Percentiles rank a stretch among this genome's conserved stretches.
Conservation (phyloP, 108 stramenopile species). For the Pseudonitzschia delicatissima region DNA sequence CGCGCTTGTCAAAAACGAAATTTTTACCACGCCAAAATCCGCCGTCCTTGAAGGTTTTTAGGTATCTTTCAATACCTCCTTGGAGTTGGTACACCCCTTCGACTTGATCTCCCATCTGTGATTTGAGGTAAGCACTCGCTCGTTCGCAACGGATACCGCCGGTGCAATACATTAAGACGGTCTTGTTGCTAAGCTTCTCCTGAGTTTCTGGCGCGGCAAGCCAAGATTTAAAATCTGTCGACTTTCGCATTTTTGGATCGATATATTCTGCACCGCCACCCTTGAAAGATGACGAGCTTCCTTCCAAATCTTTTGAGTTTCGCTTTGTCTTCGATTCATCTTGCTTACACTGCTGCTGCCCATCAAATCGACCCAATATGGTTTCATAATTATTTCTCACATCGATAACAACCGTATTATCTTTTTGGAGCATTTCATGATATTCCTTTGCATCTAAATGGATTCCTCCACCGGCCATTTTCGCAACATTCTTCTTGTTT, state of each 20-base stretch:
- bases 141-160: slow-evolving; percentile 91
- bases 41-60: slow-evolving; percentile 82
- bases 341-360: slow-evolving; percentile 29
- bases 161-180: slow-evolving; percentile 88
- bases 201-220: slow-evolving; percentile 66
- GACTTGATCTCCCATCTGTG: slow-evolving; percentile 67
- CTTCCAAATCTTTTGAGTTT: background rate
- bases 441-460: slow-evolving; percentile 81
- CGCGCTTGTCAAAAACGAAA: slow-evolving; percentile 90
- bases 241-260: slow-evolving; percentile 88
- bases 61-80: slow-evolving; percentile 89
- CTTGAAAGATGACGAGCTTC: background rate
- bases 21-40: slow-evolving; percentile 90
- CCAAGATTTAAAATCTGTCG: slow-evolving; percentile 85
- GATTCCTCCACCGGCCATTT: slow-evolving; percentile 52
- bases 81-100: slow-evolving; percentile 86
- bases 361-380: slow-evolving; percentile 76
- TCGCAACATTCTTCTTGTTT: slow-evolving; percentile 15
- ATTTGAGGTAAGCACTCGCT: slow-evolving; percentile 76
- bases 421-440: slow-evolving; percentile 76
- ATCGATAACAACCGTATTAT: slow-evolving; percentile 85
- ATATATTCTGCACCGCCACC: slow-evolving; percentile 66
- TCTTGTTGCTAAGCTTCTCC: slow-evolving; percentile 73
- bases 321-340: background rate
- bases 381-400: slow-evolving; percentile 92